Conservation (phyloP, 345 rosid species). For the Raphanus sativus region DNA sequence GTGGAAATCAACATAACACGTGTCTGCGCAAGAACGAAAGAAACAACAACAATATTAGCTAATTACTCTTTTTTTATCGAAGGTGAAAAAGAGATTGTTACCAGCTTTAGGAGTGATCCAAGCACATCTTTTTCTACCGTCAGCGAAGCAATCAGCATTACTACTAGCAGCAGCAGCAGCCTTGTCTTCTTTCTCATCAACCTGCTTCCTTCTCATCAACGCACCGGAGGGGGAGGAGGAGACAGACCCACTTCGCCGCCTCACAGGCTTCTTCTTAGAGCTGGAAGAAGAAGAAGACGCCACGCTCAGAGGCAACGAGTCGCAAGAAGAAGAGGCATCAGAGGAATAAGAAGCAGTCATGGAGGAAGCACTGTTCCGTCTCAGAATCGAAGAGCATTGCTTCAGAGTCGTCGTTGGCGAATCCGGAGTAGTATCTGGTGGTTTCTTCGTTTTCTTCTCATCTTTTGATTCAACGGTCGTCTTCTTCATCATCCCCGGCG, state of each 20-base stretch:
- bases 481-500: constrained; percentile 37
- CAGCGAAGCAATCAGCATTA: constrained; percentile 42
- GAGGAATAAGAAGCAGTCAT: constrained; percentile 74
- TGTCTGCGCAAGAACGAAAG: constrained; percentile 41
- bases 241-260: constrained; percentile 32
- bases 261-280: constrained; percentile 49
- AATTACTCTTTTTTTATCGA: too few relatives aligned
- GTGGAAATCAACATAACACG: constrained; percentile 64
- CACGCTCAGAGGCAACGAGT: constrained; percentile 60
- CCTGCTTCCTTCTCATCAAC: constrained; percentile 52
- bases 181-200: constrained; percentile 37
- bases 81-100: constrained; percentile 23
- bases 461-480: constrained; percentile 32
- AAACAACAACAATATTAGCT: background rate
- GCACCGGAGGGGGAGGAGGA: constrained; percentile 21
- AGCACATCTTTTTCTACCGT: constrained; percentile 60
- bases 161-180: constrained; percentile 11
- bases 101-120: constrained; percentile 88
- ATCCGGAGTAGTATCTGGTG: constrained; percentile 22
- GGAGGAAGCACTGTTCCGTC: constrained; percentile 43
- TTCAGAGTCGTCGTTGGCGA: constrained; percentile 36
- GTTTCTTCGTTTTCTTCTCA: constrained; percentile 40
- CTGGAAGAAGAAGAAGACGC: constrained; percentile 49
- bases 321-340: constrained; percentile 73
- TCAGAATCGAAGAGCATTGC: constrained; percentile 46